These are phyloP conservation scores for Hydnomerulius pinastri DNA, from an alignment of 768 basidiomycete genomes.

Conservation along the genomic window DNA sequence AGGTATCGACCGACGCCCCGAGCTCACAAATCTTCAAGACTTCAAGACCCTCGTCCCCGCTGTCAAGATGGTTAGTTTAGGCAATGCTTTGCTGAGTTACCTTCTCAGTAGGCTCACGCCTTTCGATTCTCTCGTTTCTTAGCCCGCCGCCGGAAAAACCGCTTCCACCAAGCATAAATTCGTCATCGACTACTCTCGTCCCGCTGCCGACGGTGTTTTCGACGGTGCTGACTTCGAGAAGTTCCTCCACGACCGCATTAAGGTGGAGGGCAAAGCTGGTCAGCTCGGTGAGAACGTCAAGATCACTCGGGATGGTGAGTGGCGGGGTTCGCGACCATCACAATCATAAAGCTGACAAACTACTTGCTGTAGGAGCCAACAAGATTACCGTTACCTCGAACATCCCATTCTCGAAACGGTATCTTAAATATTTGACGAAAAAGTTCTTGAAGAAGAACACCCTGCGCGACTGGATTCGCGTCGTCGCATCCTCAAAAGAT, in stretches of 20 bases:
- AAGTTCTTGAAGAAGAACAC: slow-evolving; percentile 99
- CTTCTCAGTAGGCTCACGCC: slow-evolving; percentile 90
- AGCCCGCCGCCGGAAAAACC: slow-evolving; percentile 60
- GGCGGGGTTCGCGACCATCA: slow-evolving; percentile 16
- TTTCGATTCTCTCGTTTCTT: slow-evolving; percentile 34
- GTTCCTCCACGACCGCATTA: slow-evolving; percentile 91
- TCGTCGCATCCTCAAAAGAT: slow-evolving; percentile 93
- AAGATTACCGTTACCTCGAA: slow-evolving; percentile 85
- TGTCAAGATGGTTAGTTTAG: slow-evolving; percentile 72
- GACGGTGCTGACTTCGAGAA: slow-evolving; percentile 76
- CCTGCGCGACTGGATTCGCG: slow-evolving; percentile 96
- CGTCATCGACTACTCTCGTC: slow-evolving; percentile 83
- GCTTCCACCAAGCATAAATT: slow-evolving; percentile 71
- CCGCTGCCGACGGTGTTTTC: slow-evolving; percentile 64
- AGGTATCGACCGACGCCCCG: not conserved
- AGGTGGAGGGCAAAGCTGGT: slow-evolving; percentile 90
- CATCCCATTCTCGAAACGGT: slow-evolving; percentile 94
- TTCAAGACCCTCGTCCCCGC: slow-evolving; percentile 28
- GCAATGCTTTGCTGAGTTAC: slow-evolving; percentile 84
- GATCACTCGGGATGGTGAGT: slow-evolving; percentile 78
- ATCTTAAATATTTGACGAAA: slow-evolving; percentile 98
- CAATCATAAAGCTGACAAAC: slow-evolving; percentile 3
- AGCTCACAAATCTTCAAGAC: slow-evolving; percentile 15
- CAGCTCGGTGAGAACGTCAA: slow-evolving; percentile 90
- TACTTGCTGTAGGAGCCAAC: slow-evolving; percentile 54